Base-by-base conservation (phyloP, 2,329 filamentous ascomycete species). In the Beauveria sp. region DNA sequence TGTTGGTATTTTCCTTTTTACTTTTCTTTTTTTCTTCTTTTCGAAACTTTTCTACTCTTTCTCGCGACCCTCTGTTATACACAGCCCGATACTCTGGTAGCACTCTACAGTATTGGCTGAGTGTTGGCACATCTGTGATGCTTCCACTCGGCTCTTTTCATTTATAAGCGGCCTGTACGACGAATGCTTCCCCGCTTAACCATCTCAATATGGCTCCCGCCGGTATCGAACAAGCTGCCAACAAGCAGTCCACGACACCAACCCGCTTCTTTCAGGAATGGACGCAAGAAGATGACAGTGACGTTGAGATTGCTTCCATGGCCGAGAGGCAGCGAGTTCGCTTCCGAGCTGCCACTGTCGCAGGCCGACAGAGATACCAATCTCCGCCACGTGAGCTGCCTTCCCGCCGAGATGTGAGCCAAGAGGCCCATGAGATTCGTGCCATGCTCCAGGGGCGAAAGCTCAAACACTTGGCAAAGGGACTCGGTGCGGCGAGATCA, bases 1-100 rank as follows among this genome's bases (percentile, higher is more conserved):
- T 58, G 52, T 64, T 58, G 61, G 63, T 65, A 62, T 65, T 64
- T 64, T 61, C 56, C 55, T 55, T 48, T 62, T 55, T 51, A 43
- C 42, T 61, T 51, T 63, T 57, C 55, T 55, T 61, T 28, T 63
- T 34, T 14, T 51, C 28, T 60, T 49, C 18, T 20, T 45, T 16
- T 48, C 18, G 45, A 49, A 42, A 57, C 24, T 64, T 49, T 24
- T 45, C 10, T 61, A 34, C 38, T 18, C 43, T 46, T 50, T 63
- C 64, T 38, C 34, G 34, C 34, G 34, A 38, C 34, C 31, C 34
- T 38, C 5, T 38, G 10, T 12, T 14, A 14, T 14, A 49, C 12
- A 48, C 45, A n/a, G 18, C 43, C 49, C 34, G 24, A 34, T 48
- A 28, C 28, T 50, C 12, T 12, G 34, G 34, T 14, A 38, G 34